Evolutionary conservation across 108 stramenopile species (phyloP), one percentile per base, ranked within the genome.

Genomic region (Skeletonema costatum): DNA sequence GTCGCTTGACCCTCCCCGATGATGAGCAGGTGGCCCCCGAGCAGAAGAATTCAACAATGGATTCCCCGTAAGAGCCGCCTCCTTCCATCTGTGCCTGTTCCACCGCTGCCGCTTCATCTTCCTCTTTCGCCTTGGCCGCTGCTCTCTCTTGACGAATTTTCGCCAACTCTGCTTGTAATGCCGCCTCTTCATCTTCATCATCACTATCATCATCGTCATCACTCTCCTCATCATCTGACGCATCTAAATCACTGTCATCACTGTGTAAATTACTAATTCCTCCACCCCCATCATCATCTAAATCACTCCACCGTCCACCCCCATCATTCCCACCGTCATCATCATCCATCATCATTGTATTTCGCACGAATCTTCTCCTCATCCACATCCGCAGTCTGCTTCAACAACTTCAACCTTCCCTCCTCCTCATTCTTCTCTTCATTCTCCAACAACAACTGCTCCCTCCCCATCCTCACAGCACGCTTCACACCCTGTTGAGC

Each of bases 111-210:
- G 73, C 86, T 70, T 90, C 86, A n/a, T 83, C 95, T n/a, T 93
- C 88, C 74, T 92, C 89, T 63, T 84, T 91, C 38, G 56, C 73
- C 46, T 89, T 90, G 38, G 83, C 85, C 9, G 88, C 94, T 44
- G 93, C 94, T 53, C 97, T 90, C 77, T 97, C 98, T 9, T 87
- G 82, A 35, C 89, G 71, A 66, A 98, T 97, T 75, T 95, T 96
- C 42, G 93, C 98, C 50, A 98, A 74, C 68, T 98, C 98, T 2
- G 94, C 92, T 75, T 94, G 92, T 63, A 96, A 82, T 0, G 93
- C 97, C 7, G 90, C 90, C 77, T 96, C 96, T 60, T 97, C 96
- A 70, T 98, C 97, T 64, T 93, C 93, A 66, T 98, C 98, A 60
- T 95, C 94, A 71, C 92, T 91, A 46, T 85, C 86, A 31, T 84